Evolutionary conservation across 805 yeast genomes (phyloP), one percentile per base, ranked within the genome.

Genomic region (Candida maltosa): DNA sequence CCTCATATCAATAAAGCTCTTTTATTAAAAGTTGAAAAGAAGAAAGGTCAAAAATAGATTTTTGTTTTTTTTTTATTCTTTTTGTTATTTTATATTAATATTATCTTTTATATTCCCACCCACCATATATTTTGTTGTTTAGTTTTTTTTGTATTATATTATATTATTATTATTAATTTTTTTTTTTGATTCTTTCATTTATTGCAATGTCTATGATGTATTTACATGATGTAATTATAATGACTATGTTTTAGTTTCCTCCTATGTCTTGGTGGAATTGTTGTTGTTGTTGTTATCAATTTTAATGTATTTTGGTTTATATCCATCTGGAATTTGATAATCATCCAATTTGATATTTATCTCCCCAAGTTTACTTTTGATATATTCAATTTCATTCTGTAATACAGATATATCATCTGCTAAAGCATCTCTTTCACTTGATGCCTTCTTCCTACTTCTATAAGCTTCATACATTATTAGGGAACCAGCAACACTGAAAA

Each of bases 401-500:
- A 86, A 60, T 3, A 78, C 70, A 34, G 70, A 59, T 26, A 87
- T 80, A 52, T 86, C 94, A 48, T 82, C 88, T n/a, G 76, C 77
- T 5, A 85, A 73, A 0, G 73, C 69, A 38, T 80, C 87, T 39
- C 81, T 70, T 40, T 86, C 73, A 26, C 65, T 63, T 36, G 63
- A 56, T 43, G 81, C 86, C 58, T 83, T 83, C 49, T 73, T 70
- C 26, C 86, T 65, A 30, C 83, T 76, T 46, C 91, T 70, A 48
- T 73, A 68, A 18, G 85, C 73, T 53, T 87, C 95, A 52, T 73
- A 85, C 9, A 87, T 50, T 8, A 87, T 78, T 36, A 84, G 69
- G 1, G 81, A 70, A 4, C 94, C 93, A 1, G 93, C 95, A 16
- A 87, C 91, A 18, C 81, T 64, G 45, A 87, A 87, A 14, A 87